Base-by-base conservation (phyloP, 306 rosid genomes). In the Vicia sativa region DNA sequence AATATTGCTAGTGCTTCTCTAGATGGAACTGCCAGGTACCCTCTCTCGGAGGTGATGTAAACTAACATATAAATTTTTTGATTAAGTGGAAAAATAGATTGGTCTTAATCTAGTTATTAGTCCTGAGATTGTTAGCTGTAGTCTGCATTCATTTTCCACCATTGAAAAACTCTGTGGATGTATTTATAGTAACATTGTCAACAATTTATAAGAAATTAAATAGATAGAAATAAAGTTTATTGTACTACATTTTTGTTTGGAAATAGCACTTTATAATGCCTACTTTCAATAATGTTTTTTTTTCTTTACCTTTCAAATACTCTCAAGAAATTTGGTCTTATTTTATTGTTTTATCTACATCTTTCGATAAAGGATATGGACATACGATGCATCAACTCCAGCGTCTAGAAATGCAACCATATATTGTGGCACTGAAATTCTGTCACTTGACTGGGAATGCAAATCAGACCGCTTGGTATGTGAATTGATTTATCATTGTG, bases 371-470 rank as follows among this genome's bases (percentile, higher is more conserved):
- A 92, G 98, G 89, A 90, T 92, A 80, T 92, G 98, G 98, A 86
- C 96, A 4, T 92, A 90, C 53, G 98, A 92, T 76, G 76, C 95
- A 31, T 86, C 96, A 73, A 86, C 96, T 67, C 84, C 98, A 9
- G 88, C 84, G 42, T 89, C 96, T 37, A 90, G 98, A 85, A 92
- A 92, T 79, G 98, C 98, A 68, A 92, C 98, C 65, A 92, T 92
- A 53, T 92, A 90, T 75, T 90, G 98, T 73, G 98, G 96, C 69
- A 80, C 98, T 29, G 95, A 92, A 80, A 85, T 90, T 18, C 64
- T 87, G 86, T 90, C 96, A 4, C 92, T 92, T 69, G 98, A 92
- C 70, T 92, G 96, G 98, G 98, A 92, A 69, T 90, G 96, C 78
- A 92, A 92, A 87, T 92, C 98, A 29, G 96, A 90, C 53, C 92